Conservation (phyloP, 2,329 filamentous ascomycete species). For the Fusarium hostae region DNA sequence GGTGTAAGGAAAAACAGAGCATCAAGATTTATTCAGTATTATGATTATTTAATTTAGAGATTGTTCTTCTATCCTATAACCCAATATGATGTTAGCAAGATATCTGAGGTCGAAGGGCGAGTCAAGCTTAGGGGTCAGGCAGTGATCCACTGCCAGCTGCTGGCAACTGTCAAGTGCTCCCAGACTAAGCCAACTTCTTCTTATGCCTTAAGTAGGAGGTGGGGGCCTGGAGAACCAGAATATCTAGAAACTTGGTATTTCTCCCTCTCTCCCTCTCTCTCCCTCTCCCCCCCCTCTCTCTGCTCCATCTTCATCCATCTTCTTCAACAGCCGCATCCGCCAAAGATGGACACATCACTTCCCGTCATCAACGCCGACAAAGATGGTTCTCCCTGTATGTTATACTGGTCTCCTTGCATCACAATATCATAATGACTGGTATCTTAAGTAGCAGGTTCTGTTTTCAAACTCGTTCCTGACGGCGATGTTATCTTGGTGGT, state of each 20-base stretch:
- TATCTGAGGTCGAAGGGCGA: not conserved
- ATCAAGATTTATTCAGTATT: rapidly evolving
- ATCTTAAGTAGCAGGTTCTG: too few species aligned
- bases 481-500: slow-evolving; percentile 5
- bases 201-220: not conserved
- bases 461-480: not conserved
- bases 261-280: not conserved
- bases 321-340: not conserved
- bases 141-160: not conserved
- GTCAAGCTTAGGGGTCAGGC: not conserved
- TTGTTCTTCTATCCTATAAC: too few species aligned
- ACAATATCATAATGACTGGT: rapidly evolving
- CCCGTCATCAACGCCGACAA: rapidly evolving
- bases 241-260: rapidly evolving
- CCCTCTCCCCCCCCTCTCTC: not conserved
- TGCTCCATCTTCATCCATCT: not conserved
- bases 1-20: not conserved
- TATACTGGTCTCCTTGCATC: not conserved
- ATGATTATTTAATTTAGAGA: too few species aligned
- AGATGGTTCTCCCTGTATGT: not conserved
- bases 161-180: not conserved
- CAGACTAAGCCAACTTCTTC: not conserved
- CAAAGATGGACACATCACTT: not conserved
- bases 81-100: not conserved
- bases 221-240: too few species aligned